phyloP scores from a whole-genome alignment of 140 eudicot genomes.

The Oenanthe javanica region DNA sequence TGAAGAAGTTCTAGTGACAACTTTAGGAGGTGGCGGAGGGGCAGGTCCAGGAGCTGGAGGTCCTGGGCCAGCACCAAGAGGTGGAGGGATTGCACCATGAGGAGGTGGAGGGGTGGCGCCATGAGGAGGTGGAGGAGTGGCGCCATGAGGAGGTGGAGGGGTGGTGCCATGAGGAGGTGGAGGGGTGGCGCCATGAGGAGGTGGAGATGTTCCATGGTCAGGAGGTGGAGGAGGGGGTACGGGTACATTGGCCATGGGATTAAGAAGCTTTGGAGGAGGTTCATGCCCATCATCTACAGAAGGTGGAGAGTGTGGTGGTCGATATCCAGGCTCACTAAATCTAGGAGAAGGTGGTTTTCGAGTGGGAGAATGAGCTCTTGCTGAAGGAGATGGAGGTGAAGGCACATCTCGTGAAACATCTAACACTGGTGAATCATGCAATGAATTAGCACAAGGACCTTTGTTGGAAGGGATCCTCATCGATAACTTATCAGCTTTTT shows the following conservation, averaged over 20 bases:
- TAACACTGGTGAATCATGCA: slow-evolving; percentile 40
- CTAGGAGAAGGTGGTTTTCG: background rate
- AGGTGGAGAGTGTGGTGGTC: no score
- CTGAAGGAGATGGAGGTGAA: background rate
- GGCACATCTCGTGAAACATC: background rate
- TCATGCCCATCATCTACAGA: background rate
- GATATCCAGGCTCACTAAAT: background rate
- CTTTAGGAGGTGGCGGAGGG: background rate
- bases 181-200: slow-evolving; percentile 6
- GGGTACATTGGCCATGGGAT: background rate
- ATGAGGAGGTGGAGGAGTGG: slow-evolving; percentile 28
- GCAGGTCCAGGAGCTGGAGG: background rate
- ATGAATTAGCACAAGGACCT: slow-evolving; percentile 67
- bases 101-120: slow-evolving; percentile 26
- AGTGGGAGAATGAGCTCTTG: background rate
- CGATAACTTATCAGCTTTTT: slow-evolving; percentile 53
- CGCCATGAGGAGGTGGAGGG: slow-evolving; percentile 27
- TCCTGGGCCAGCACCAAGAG: slow-evolving; percentile 28
- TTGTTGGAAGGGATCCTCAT: slow-evolving; percentile 87
- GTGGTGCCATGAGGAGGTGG: background rate
- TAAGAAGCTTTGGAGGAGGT: background rate
- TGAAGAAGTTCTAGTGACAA: background rate
- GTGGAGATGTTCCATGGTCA: background rate
- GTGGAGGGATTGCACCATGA: background rate
- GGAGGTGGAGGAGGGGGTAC: background rate